Base-by-base conservation (phyloP, 257 asterid genomes). In the Mitragyna speciosa region DNA sequence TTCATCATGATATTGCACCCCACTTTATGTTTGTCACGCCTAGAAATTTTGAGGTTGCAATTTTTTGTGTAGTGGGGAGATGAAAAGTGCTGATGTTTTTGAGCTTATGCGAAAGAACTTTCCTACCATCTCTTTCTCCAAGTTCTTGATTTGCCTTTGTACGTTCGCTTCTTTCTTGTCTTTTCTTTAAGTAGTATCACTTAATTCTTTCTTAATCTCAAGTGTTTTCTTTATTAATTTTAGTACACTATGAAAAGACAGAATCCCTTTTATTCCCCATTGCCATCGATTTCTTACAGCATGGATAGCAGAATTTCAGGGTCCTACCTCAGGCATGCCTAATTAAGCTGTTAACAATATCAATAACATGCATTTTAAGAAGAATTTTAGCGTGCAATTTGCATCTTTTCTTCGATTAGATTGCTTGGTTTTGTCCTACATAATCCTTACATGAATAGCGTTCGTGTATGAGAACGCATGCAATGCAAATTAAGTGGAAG, bases 21-120 rank as follows among this genome's bases (percentile, higher is more conserved):
- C 95, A 94, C 95, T 91, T 69, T 80, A 74, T 64, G 86, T 83
- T 82, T 81, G 90, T 91, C 98, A 94, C 96, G 98, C 98, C 95
- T 90, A 85, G 74, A 76, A 76, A 78, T 73, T 90, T 87, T 72
- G 88, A 83, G 86, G 81, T 84, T 84, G 87, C 78, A 43, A 36
- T 30, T 7, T 67, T 68, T 31, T 56, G 39, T 67, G 59, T 88
- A 83, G 90, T 85, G 90, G 92, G 82, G 59, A 69, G 80, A 81
- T 79, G 33, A 72, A 22, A 47, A 48, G 59, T 36, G 78, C 52
- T 72, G 70, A 33, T 58, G 72, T 30, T 47, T 59, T 47, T 79
- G 78, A 72, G 70, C 82, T 47, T 79, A 48, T 72, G 78, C 61
- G 64, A 67, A 79, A 59, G 70, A 69, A 24, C 63, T 72, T 79